These are phyloP conservation scores for Parachlorella kessleri DNA, from an alignment of 139 green algal genomes.

Conservation along the genomic window DNA sequence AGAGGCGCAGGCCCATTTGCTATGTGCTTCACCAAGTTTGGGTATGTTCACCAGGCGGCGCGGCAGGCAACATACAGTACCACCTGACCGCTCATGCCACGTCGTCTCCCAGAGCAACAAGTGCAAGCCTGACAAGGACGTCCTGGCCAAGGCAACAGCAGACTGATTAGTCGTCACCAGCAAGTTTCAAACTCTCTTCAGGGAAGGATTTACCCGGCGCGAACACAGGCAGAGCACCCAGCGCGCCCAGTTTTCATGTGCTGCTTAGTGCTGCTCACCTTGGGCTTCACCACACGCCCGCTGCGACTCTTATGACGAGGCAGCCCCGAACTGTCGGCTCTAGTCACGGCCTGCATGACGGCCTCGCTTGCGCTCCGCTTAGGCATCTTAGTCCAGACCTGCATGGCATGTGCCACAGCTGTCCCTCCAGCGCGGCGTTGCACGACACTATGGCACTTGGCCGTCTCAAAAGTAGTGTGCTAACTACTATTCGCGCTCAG, in stretches of 20 bases:
- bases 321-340: no score
- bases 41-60: neutral
- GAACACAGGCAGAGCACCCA: neutral
- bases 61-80: neutral
- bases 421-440: no score
- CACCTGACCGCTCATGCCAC: neutral
- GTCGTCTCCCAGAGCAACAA: neutral
- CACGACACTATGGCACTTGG: no score
- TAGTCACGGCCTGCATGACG: constrained; percentile 13
- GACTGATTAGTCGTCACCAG: neutral
- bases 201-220: neutral
- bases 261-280: constrained; percentile 17
- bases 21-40: neutral
- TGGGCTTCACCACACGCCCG: constrained; percentile 47
- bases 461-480: no score
- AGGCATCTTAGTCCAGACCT: constrained; percentile 11
- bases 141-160: neutral
- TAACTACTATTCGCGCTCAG: no score
- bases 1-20: neutral
- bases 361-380: constrained; percentile 20
- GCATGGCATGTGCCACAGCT: no score
- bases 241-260: neutral
- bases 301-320: constrained; percentile 47
- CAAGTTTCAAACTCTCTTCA: neutral
- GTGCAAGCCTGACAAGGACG: neutral